Evolutionary conservation across 495 filamentous ascomycete species (phyloP).

Genomic region (Neurospora hispaniola): DNA sequence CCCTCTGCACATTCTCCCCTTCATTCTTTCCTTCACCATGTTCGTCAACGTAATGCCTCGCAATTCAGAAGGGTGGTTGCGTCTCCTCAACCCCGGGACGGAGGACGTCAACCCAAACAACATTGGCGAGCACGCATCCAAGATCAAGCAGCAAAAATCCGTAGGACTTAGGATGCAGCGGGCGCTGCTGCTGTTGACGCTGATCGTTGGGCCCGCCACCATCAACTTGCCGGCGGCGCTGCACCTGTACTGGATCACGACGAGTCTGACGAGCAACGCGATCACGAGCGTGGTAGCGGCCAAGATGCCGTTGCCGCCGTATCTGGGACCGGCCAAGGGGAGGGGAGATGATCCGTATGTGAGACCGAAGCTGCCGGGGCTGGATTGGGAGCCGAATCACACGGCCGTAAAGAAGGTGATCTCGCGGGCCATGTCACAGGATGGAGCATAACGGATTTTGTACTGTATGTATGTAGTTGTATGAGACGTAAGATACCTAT

Average conservation of each 20-base stretch:
- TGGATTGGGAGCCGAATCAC: neutral
- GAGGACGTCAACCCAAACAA: neutral
- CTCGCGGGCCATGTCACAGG: neutral
- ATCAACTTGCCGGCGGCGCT: slow-evolving; percentile 49
- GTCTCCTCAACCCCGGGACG: neutral
- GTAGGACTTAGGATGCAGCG: slow-evolving; percentile 20
- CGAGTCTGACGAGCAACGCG: slow-evolving; percentile 7
- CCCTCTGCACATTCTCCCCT: slow-evolving; percentile 54
- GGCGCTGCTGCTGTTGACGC: slow-evolving; percentile 25
- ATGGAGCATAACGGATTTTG: neutral
- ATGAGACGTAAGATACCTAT: neutral
- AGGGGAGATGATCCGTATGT: neutral
- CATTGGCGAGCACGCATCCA: neutral
- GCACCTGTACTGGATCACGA: slow-evolving; percentile 62
- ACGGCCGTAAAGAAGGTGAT: neutral
- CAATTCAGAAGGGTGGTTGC: neutral
- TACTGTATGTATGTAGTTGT: neutral
- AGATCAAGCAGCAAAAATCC: neutral
- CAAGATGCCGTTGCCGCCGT: neutral
- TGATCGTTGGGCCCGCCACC: slow-evolving; percentile 37
- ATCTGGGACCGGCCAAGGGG: neutral
- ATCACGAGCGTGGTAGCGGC: neutral
- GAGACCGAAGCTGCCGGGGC: neutral
- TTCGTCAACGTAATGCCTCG: slow-evolving; percentile 32
- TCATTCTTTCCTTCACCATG: slow-evolving; percentile 41